Conservation (phyloP, 2,329 filamentous ascomycete genomes). For the Calonectria naviculata region DNA sequence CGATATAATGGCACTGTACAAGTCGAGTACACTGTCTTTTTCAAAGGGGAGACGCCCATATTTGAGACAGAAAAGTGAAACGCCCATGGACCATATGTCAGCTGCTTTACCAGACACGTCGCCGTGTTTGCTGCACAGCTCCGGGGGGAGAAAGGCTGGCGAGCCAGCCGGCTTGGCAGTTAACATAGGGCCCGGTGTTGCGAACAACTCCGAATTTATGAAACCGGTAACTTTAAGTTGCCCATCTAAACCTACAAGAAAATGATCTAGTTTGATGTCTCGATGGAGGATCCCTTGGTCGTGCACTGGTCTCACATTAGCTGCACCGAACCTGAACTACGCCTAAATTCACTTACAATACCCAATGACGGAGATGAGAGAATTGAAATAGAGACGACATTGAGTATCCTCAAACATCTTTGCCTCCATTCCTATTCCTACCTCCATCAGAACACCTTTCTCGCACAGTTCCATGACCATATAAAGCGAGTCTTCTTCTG, state of each 20-base stretch:
- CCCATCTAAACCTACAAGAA: constrained; percentile 92
- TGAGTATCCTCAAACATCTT: constrained; percentile 85
- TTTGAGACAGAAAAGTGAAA: constrained; percentile 91
- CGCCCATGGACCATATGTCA: constrained; percentile 99
- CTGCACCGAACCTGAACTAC: background rate
- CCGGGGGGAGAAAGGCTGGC: constrained; percentile 93
- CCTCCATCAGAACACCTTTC: constrained; percentile 97
- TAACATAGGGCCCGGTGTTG: constrained; percentile 85
- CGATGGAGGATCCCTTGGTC: constrained; percentile 94
- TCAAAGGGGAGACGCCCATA: constrained; percentile 93
- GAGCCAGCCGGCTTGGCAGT: constrained; percentile 94
- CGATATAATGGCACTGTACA: constrained; percentile 88
- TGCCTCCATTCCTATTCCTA: constrained; percentile 85
- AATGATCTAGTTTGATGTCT: constrained; percentile 98
- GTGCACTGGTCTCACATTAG: constrained; percentile 50
- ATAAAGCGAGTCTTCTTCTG: constrained; percentile 94
- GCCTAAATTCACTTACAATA: constrained; percentile 70
- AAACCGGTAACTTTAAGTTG: constrained; percentile 98
- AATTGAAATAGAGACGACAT: constrained; percentile 93
- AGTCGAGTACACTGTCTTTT: constrained; percentile 79
- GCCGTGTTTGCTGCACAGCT: constrained; percentile 89
- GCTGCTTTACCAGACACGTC: constrained; percentile 89
- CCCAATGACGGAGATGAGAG: constrained; percentile 94
- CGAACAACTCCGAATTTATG: constrained; percentile 99
- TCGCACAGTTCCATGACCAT: constrained; percentile 99